Evolutionary conservation across 2,329 filamentous ascomycete genomes (phyloP), one percentile per base, ranked within the genome.

Genomic region (Chrysosporium queenslandicum): DNA sequence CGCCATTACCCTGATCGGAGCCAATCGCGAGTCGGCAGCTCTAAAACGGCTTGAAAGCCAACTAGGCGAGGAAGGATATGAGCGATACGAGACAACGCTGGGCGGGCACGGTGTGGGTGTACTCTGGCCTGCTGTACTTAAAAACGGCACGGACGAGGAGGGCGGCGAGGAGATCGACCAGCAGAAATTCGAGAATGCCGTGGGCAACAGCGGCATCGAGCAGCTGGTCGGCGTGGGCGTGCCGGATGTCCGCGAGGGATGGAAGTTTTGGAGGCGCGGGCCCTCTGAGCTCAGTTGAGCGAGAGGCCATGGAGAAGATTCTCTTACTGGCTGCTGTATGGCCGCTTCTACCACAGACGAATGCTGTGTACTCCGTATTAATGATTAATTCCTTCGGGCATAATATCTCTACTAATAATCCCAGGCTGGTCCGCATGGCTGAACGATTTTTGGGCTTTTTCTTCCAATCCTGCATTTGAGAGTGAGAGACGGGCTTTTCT

Each of bases 51-150:
- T 97, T 14, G 81, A 91, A 59, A 64, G 73, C 36, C 79, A 81
- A 56, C 78, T 91, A 2, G 73, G 78, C 2, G 69, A 74, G 0
- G 86, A 89, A 62, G 86, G 86, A 1, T 98, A 92, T 66, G 77
- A 81, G 61, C 85, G 84, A 60, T 97, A 94, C 63, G 81, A 90
- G 68, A 92, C 89, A 0, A 96, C 87, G 0, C 78, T 98, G 0
- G 92, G 90, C 3, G 90, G 91, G 36, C 87, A 96, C 62, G 92
- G 92, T 11, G 87, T 98, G 0, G 92, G 92, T 34, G 88, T 98
- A 1, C 77, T 98, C 3, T 95, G 87, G 82, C 92, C 92, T 0
- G 92, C 92, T 0, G 85, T 96, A 0, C 74, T 96, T 23, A 87
- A 87, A 66, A 94, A 94, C 55, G 87, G 85, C 4, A 81, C 85